These are phyloP conservation scores for Pseudocercospora eumusae DNA, from an alignment of 2,329 filamentous ascomycete species.

Conservation along the genomic window DNA sequence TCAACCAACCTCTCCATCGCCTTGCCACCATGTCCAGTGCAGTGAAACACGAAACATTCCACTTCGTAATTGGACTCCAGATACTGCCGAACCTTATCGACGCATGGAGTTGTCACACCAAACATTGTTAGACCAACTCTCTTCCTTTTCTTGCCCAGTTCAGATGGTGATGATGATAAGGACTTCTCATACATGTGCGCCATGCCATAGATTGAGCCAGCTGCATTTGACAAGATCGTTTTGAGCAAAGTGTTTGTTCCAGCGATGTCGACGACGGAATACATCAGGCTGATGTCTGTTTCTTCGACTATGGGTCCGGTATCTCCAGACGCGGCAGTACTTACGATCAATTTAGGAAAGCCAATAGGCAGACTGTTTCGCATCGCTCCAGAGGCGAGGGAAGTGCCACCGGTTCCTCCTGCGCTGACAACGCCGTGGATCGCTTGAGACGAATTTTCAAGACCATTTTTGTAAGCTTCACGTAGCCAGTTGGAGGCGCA, in stretches of 20 bases:
- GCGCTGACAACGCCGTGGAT: constrained; percentile 57
- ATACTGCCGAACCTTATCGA: constrained; percentile 56
- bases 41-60: constrained; percentile 68
- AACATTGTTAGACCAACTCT: constrained; percentile 71
- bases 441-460: constrained; percentile 25
- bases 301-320: constrained; percentile 66
- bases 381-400: constrained; percentile 63
- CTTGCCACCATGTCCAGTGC: constrained; percentile 66
- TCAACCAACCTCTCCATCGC: constrained; percentile 67
- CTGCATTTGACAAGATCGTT: constrained; percentile 63
- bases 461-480: constrained; percentile 29
- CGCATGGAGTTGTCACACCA: constrained; percentile 69
- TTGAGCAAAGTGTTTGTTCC: constrained; percentile 63
- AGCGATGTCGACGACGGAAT: constrained; percentile 70
- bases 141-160: constrained; percentile 41
- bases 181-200: constrained; percentile 48
- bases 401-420: constrained; percentile 64
- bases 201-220: constrained; percentile 62
- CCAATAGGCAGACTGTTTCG: constrained; percentile 62
- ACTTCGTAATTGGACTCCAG: constrained; percentile 52
- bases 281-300: constrained; percentile 69
- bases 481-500: constrained; percentile 52
- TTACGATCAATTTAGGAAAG: constrained; percentile 70
- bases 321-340: constrained; percentile 68
- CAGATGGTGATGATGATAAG: constrained; percentile 6